Conservation (phyloP, 179 eudicot genomes). For the Drosera spatulata region DNA sequence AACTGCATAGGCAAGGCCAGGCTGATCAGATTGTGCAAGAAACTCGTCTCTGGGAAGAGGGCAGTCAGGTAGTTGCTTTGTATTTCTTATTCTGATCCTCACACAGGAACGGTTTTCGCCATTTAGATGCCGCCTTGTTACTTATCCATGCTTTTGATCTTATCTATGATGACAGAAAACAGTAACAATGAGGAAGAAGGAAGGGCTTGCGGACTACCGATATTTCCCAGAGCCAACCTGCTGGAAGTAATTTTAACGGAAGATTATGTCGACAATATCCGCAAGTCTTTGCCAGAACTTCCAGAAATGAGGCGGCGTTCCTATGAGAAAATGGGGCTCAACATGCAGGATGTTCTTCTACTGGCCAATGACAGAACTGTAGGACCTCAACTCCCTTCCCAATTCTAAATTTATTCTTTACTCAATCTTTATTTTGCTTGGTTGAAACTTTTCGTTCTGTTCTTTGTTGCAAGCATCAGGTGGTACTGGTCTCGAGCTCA, state of each 20-base stretch:
- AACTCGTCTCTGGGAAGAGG: conserved; percentile 98
- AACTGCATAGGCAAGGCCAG: conserved; percentile 62
- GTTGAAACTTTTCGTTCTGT: no score
- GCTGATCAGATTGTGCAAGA: conserved; percentile 74
- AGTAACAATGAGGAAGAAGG: conserved; percentile 96
- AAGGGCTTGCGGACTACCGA: conserved; percentile 93
- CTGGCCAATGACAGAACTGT: conserved; percentile 77
- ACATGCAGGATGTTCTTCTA: conserved; percentile 90
- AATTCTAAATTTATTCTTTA: not conserved
- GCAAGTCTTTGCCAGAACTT: conserved; percentile 74
- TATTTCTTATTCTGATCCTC: conserved; percentile 3
- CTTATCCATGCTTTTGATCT: no score
- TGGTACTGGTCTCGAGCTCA: no score
- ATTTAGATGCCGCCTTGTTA: not conserved
- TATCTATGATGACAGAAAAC: conserved; percentile 49
- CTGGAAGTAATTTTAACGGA: conserved; percentile 58
- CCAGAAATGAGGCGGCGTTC: conserved; percentile 86
- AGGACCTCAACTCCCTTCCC: conserved; percentile 20
- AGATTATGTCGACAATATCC: conserved; percentile 48
- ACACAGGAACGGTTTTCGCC: not conserved
- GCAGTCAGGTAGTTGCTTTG: conserved; percentile 60
- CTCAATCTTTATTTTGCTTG: no score
- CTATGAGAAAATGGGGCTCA: conserved; percentile 75
- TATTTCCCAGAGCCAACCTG: conserved; percentile 96
- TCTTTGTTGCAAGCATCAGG: no score